Percentiles rank a stretch among this genome's conserved stretches.
Conservation (phyloP, 2,329 filamentous ascomycete species). For the Paraconiothyrium sp. region DNA sequence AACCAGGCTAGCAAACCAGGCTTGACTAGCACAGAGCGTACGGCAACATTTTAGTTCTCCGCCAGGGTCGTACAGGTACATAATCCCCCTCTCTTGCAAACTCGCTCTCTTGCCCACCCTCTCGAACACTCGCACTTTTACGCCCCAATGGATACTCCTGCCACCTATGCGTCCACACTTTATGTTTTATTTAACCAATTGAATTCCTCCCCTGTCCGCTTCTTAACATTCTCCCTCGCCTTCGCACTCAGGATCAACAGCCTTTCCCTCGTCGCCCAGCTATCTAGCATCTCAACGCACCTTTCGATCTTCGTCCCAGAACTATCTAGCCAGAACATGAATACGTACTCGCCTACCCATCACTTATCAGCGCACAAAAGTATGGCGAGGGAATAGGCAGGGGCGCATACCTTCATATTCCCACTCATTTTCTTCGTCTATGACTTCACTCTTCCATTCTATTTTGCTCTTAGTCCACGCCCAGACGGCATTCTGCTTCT, state of each 20-base stretch:
- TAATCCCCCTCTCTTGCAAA: too few relatives aligned
- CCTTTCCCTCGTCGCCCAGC: constrained; percentile 18
- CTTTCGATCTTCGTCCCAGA: constrained; percentile 34
- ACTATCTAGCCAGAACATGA: constrained; percentile 42
- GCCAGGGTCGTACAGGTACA: too few relatives aligned
- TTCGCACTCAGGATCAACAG: constrained; percentile 14
- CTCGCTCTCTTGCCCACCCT: too few relatives aligned
- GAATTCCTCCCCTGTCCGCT: constrained; percentile 1
- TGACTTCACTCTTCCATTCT: constrained; percentile 37
- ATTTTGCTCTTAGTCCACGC: constrained; percentile 39
- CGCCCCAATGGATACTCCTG: too few relatives aligned
- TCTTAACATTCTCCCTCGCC: constrained; percentile 20
- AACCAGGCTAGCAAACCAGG: too few relatives aligned
- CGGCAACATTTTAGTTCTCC: too few relatives aligned
- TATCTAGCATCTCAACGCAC: constrained; percentile 47
- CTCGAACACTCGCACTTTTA: too few relatives aligned
- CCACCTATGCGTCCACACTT: too few relatives aligned
- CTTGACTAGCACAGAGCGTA: too few relatives aligned
- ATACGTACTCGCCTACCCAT: constrained; percentile 39
- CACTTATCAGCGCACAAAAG: background rate
- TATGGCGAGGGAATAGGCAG: background rate
- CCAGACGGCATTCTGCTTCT: constrained; percentile 33
- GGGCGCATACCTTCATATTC: constrained; percentile 2
- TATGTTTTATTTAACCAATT: background rate
- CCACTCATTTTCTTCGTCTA: constrained; percentile 27